Evolutionary conservation across 2,329 filamentous ascomycete genomes (phyloP), one percentile per base, ranked within the genome.

Genomic region (Teratosphaeria zuluensis): DNA sequence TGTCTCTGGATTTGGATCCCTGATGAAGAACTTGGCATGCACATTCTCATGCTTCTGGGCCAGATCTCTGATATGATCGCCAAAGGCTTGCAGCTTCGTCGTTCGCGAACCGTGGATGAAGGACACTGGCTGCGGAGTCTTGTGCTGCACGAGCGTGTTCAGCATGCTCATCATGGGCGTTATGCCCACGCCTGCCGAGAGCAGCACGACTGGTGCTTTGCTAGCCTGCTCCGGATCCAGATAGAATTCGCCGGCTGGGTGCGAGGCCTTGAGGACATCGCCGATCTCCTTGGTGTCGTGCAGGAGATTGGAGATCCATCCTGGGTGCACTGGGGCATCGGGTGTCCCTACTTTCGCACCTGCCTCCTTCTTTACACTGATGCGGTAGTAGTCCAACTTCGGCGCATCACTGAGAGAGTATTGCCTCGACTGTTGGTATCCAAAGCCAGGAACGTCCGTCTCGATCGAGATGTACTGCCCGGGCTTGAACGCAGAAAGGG

Each of bases 391-490:
- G 55, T 82, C 78, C 8, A 79, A 74, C 1, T 76, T 76, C 1
- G 84, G 86, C 55, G 81, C 78, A 63, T 89, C 86, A 66, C 82
- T 87, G 61, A 91, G 78, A 30, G 85, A 88, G 74, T 90, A 91
- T 72, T 90, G 88, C 33, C 87, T 78, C 19, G 83, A 79, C 72
- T 91, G 88, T 63, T 78, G 73, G 68, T 84, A 78, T n/a, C 81
- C 81, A 24, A 87, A 77, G 54, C 77, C 75, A 1, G 82, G 80
- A 0, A 88, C 79, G 55, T 79, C 76, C 7, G 85, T 71, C 55
- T 80, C 80, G 53, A 90, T 73, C 0, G 85, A 87, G 61, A 89
- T 80, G 68, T 90, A 91, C 72, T 91, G 87, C 38, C 88, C 88
- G 0, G 88, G 86, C 59, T 81, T 77, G 76, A 83, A 91, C 0